Evolutionary conservation across 2,329 filamentous ascomycete genomes (phyloP).

Genomic region (Colletotrichum gloeosporioides): DNA sequence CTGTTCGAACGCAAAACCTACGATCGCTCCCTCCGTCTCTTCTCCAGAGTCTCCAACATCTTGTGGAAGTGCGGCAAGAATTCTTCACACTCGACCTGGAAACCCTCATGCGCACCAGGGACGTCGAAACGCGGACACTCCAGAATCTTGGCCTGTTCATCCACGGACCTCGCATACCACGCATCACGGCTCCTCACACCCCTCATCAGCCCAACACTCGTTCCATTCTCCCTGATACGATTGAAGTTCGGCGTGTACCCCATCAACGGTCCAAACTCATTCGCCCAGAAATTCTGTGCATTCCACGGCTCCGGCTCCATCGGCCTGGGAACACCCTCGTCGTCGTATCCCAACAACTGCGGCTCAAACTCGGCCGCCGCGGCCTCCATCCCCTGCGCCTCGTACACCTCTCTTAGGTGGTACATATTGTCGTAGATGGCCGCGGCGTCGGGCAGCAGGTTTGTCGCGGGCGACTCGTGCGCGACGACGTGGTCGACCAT

Average conservation of each 20-base stretch:
- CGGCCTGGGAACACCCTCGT: conserved; percentile 27
- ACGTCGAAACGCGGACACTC: conserved; percentile 29
- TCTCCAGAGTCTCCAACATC: conserved; percentile 28
- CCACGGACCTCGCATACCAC: conserved; percentile 29
- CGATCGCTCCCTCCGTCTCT: background rate
- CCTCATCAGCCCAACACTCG: conserved; percentile 33
- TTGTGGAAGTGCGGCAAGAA: conserved; percentile 31
- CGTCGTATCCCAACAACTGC: conserved; percentile 29
- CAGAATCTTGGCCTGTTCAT: conserved; percentile 33
- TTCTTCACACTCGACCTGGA: conserved; percentile 31
- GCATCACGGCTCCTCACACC: conserved; percentile 29
- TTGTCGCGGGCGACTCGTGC: conserved; percentile 33
- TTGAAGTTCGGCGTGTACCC: conserved; percentile 29
- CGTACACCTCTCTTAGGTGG: conserved; percentile 25
- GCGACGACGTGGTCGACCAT: conserved; percentile 32
- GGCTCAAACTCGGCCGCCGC: conserved; percentile 23
- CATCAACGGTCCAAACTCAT: conserved; percentile 29
- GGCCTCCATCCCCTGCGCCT: conserved; percentile 23
- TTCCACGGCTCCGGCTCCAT: conserved; percentile 27
- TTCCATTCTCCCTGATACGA: conserved; percentile 27
- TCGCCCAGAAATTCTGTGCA: conserved; percentile 30
- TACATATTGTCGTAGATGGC: conserved; percentile 28
- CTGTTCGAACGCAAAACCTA: background rate
- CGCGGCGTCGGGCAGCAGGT: conserved; percentile 29
- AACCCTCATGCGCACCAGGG: conserved; percentile 35